Base-by-base conservation (phyloP, 306 rosid genomes). In the Parietaria judaica region DNA sequence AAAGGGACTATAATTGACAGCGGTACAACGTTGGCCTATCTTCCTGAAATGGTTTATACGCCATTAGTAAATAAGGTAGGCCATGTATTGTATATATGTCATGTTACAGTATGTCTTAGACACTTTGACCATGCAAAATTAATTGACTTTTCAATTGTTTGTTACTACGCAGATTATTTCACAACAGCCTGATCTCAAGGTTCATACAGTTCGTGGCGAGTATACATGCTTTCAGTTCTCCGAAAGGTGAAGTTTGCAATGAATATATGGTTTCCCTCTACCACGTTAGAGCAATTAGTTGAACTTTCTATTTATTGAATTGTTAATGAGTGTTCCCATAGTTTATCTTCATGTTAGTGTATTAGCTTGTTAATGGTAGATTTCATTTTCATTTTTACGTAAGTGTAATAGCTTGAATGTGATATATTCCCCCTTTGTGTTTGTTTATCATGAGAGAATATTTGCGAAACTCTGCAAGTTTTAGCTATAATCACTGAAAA, bases 21-120 rank as follows among this genome's bases (percentile, higher is more conserved):
- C 53, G 96, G 99, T 58, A 92, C 99, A 77, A 92, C 99, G 60
- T 88, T 92, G 86, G 99, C 99, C 69, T 88, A 92, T 88, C 95
- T 92, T 45, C 99, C 99, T 9, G 96, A 88, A 53, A 70, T 67
- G 71, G 76, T 92, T 62, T 92, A 92, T 66, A 77, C 66, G 67
- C 94, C 99, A 31, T 81, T 92, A 76, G 79, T 92, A 34, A 56
- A 60, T 39, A 86, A 80, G 90, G 99, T 92, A 66, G 56, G 56
- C 44, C 34, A 64, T 69, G 37, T 23, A 54, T 41, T 69, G 37
- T 23, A 54, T 41, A 41, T 53, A 58, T 37, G 37, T 12, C 16
- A 1, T 3, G 45, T 41, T 41, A 41, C 6, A 0, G 45, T 41
- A 8, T 23, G 12, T 48, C 3, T 35, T 66, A 49, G 52, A 66